phyloP scores from a whole-genome alignment of 148 eudicot genomes.

The Pharnaceum exiguum region DNA sequence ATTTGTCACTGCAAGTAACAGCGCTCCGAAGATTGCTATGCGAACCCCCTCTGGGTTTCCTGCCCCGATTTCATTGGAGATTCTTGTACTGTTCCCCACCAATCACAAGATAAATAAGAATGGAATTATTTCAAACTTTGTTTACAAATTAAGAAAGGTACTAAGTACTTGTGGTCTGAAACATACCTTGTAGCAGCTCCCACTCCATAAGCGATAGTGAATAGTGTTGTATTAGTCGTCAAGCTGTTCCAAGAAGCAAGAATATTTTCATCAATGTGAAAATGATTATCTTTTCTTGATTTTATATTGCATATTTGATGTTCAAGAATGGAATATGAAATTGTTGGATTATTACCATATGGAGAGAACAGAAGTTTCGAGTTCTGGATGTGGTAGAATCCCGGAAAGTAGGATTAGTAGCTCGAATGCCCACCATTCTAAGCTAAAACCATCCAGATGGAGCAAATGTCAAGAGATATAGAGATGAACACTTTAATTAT shows the following conservation, averaged over 20 bases:
- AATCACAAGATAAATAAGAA: neutral
- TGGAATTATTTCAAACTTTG: neutral
- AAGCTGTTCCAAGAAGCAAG: constrained; percentile 34
- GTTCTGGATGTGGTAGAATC: constrained; percentile 72
- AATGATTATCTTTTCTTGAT: neutral
- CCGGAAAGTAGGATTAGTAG: constrained; percentile 71
- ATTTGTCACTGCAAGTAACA: constrained; percentile 42
- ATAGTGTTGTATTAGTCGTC: constrained; percentile 57
- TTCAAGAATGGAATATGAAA: neutral
- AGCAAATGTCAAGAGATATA: neutral
- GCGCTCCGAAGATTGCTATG: constrained; percentile 38
- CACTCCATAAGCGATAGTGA: constrained; percentile 70
- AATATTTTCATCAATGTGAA: neutral
- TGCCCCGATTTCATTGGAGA: constrained; percentile 85
- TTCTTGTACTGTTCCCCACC: constrained; percentile 57
- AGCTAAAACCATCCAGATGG: constrained; percentile 31
- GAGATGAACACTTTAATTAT: neutral
- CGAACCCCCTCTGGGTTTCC: constrained; percentile 60
- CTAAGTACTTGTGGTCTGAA: neutral
- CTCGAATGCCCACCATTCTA: constrained; percentile 94
- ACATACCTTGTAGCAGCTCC: constrained; percentile 70
- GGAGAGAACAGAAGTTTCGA: constrained; percentile 77
- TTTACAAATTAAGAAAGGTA: neutral
- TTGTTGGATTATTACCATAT: constrained; percentile 42
- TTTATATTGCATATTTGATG: neutral